Evolutionary conservation across 352 stramenopile genomes (phyloP), one percentile per base, ranked within the genome.

Genomic region (Pythium biforme): DNA sequence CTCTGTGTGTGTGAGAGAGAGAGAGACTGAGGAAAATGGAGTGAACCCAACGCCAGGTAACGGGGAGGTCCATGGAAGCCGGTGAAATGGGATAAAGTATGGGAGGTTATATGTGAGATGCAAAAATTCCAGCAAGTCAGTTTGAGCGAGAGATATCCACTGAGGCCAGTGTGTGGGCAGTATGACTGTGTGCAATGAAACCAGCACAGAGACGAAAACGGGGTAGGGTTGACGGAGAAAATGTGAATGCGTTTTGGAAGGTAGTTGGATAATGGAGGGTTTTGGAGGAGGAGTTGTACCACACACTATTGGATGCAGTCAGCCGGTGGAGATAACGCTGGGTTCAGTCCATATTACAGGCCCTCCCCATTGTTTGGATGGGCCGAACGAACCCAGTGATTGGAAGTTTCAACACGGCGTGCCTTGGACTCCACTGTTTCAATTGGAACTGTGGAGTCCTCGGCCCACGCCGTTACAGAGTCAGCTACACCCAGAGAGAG

Each of bases 101-200:
- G 20, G 26, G 47, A 53, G 47, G 47, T 53, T 19, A 1, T 20
- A 19, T n/a, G 37, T 43, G 37, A 43, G 37, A 43, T 43, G 8
- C 17, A 43, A 43, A 53, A 34, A 25, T 53, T 53, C 26, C 47
- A 43, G 37, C 37, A 43, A 43, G 37, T 43, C 37, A 43, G 37
- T 43, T n/a, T 37, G 14, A 8, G 37, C 12, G 37, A n/a, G 37
- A 43, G 37, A 43, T 43, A 43, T 43, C 37, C 37, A 43, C 37
- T n/a, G n/a, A n/a, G n/a, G n/a, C n/a, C n/a, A n/a, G n/a, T n/a
- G n/a, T n/a, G n/a, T n/a, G n/a, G n/a, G n/a, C n/a, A n/a, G n/a
- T n/a, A n/a, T n/a, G n/a, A n/a, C n/a, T n/a, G 14, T 6, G 12
- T 43, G 14, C 37, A 19, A 43, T 19, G n/a, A n/a, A n/a, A n/a